phyloP scores from a whole-genome alignment of 768 basidiomycete species.

The Macrolepiota dolichaula region DNA sequence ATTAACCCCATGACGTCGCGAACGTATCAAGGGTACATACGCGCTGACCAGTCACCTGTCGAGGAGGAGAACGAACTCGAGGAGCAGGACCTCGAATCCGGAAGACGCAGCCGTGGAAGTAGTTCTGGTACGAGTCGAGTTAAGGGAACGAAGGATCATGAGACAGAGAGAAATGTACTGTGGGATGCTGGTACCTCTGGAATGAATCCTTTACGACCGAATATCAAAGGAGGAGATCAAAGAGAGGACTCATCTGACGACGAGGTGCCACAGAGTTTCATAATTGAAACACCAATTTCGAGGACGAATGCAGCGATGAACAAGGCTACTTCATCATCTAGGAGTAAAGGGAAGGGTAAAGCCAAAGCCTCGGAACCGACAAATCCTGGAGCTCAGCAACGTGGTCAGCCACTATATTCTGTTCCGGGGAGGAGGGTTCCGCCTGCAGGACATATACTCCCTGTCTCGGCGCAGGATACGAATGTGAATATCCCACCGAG shows the following conservation, averaged over 20 bases:
- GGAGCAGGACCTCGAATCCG: conserved; percentile 33
- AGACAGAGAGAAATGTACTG: conserved; percentile 45
- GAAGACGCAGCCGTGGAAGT: conserved; percentile 62
- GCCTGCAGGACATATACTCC: conserved; percentile 22
- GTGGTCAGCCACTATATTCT: conserved; percentile 54
- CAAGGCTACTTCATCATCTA: conserved; percentile 34
- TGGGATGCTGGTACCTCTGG: conserved; percentile 58
- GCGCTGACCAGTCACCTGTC: conserved; percentile 64
- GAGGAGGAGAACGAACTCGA: conserved; percentile 66
- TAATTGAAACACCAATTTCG: conserved; percentile 59
- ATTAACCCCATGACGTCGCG: conserved; percentile 72
- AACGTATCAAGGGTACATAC: conserved; percentile 71
- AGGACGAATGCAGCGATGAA: conserved; percentile 9
- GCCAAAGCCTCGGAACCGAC: conserved; percentile 18
- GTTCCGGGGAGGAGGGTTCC: conserved; percentile 26
- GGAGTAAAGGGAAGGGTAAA: conserved; percentile 16
- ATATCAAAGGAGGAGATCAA: conserved; percentile 59
- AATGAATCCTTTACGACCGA: conserved; percentile 61
- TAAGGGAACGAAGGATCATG: conserved; percentile 31
- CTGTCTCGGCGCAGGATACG: conserved; percentile 14
- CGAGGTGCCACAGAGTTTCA: conserved; percentile 82
- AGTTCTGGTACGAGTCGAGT: conserved; percentile 36
- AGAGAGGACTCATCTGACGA: conserved; percentile 70
- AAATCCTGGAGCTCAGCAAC: conserved; percentile 17
- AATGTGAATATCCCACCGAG: conserved; percentile 48